Base-by-base conservation (phyloP, 2,329 filamentous ascomycete species). In the Venturia nashicola region DNA sequence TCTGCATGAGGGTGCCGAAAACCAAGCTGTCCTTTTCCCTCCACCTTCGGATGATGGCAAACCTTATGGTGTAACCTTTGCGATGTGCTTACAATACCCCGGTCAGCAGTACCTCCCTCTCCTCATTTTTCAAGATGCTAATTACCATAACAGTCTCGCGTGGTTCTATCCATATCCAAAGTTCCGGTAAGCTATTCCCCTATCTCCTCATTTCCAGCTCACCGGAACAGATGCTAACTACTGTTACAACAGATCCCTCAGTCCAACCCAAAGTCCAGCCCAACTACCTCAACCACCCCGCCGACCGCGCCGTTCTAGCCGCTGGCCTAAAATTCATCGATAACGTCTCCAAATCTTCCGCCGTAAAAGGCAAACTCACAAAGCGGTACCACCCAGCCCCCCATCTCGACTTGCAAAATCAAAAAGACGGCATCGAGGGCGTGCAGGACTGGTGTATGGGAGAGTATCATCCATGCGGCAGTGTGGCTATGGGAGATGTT, bases 281-380 rank as follows among this genome's bases (percentile, higher is more conserved):
- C 62, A 67, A 68, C 14, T 73, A 73, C 66, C 67, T 70, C 27
- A 67, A 65, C 18, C 68, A 73, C 61, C 70, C 70, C 9, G 64
- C 71, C 48, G 72, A 74, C 61, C 54, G 68, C 9, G 69, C 70
- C 61, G 66, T 73, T 11, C 65, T 70, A 23, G 71, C 70, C 32
- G 70, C 70, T 9, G 70, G 72, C 11, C 62, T 74, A 18, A 67
- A 70, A 34, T 70, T 82, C 59, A 65, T 77, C 6, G 72, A 78
- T 0, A 70, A 75, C 23, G 78, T 83, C 71, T 73, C 75, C 5
- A 69, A 76, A 16, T 76, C 75, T 12, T 70, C 75, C 0, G 71
- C 71, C 0, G 77, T 82, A 39, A 72, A 72, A 0, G 68, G 76
- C 14, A 77, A 72, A 16, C 76, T 83, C 48, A 62, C 66, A 0